These are phyloP conservation scores for Neoboletus brunneissimus DNA, from an alignment of 768 basidiomycete species.

Conservation along the genomic window DNA sequence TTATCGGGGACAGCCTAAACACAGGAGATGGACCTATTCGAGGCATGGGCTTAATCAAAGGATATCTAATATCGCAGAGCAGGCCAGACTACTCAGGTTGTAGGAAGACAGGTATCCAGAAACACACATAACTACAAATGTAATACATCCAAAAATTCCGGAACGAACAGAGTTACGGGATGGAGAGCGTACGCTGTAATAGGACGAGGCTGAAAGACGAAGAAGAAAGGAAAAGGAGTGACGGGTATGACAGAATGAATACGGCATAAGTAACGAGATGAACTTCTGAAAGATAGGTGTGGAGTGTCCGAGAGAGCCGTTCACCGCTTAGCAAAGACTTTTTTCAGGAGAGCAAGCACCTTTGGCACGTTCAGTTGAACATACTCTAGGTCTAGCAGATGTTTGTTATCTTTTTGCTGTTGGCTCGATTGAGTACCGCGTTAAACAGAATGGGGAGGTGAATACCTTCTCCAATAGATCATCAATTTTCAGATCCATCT, in stretches of 20 bases:
- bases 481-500: constrained; percentile 99
- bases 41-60: neutral
- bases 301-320: constrained; percentile 8
- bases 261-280: constrained; percentile 33
- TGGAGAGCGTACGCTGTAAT: constrained; percentile 19
- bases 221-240: constrained; percentile 18
- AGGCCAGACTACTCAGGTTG: constrained; percentile 11
- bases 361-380: constrained; percentile 97
- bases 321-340: constrained; percentile 89
- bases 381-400: constrained; percentile 94
- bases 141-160: constrained; percentile 35
- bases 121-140: constrained; percentile 37
- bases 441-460: neutral
- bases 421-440: constrained; percentile 13
- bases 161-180: constrained; percentile 29
- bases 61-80: constrained; percentile 7
- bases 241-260: constrained; percentile 34
- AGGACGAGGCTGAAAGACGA: constrained; percentile 9
- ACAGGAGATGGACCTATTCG: neutral
- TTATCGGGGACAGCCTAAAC: neutral
- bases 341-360: constrained; percentile 87
- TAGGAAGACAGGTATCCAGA: constrained; percentile 37
- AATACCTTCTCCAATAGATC: constrained; percentile 94
- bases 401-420: constrained; percentile 99
- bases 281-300: constrained; percentile 17